Evolutionary conservation across 2,329 filamentous ascomycete species (phyloP).

Genomic region (Gaeumannomyces tritici): DNA sequence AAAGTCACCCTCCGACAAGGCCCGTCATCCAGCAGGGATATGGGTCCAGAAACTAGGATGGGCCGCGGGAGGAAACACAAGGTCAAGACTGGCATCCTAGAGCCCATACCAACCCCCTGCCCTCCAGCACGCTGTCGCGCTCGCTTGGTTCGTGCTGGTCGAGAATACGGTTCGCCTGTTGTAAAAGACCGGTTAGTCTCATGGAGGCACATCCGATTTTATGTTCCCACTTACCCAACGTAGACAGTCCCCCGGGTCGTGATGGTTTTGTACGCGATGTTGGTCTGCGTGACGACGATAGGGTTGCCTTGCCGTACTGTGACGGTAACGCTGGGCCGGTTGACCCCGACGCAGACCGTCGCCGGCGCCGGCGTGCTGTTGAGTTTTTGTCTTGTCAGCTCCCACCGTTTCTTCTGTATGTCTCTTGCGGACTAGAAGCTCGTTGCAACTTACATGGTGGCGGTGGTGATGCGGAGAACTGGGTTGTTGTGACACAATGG

Average conservation of each 20-base stretch:
- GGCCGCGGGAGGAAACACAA: neutral
- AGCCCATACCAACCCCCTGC: conserved; percentile 24
- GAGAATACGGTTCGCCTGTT: conserved; percentile 21
- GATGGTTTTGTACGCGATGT: conserved; percentile 22
- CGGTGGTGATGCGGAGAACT: conserved; percentile 16
- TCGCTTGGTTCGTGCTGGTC: conserved; percentile 21
- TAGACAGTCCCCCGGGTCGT: conserved; percentile 23
- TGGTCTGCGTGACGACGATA: conserved; percentile 21
- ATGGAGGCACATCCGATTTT: neutral
- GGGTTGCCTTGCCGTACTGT: conserved; percentile 19
- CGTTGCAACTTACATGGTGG: conserved; percentile 4
- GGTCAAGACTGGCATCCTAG: neutral
- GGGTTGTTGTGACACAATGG: neutral
- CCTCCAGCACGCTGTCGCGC: conserved; percentile 24
- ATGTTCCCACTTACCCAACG: conserved; percentile 18
- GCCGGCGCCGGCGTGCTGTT: conserved; percentile 21
- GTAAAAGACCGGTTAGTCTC: neutral
- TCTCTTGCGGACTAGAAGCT: neutral
- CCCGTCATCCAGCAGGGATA: no score
- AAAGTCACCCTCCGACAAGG: no score
- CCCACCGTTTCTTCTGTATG: neutral
- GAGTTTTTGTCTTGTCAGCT: neutral
- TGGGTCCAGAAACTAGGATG: no score
- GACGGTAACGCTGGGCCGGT: conserved; percentile 16
- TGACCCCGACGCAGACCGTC: conserved; percentile 21